A percentile compares a stretch with the other conserved stretches of the same genome.
Conservation (phyloP, 305 asterid genomes). For the Vinca major region DNA sequence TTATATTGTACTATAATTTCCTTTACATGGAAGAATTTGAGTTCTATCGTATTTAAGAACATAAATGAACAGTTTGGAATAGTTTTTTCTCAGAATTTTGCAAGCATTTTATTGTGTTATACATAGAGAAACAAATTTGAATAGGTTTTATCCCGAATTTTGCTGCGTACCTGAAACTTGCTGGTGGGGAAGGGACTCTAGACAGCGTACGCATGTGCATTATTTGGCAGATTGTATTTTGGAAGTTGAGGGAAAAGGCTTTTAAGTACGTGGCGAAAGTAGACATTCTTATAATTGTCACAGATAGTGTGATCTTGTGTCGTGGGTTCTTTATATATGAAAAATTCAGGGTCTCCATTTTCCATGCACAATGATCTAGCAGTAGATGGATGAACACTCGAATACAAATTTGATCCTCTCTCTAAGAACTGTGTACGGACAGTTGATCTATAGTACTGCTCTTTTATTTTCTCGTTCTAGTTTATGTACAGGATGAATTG, state of each 20-base stretch:
- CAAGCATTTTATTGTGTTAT: neutral
- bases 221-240: neutral
- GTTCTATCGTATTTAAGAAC: neutral
- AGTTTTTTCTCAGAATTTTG: neutral
- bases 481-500: neutral
- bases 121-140: neutral
- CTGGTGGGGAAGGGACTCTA: neutral
- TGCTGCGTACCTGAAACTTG: neutral
- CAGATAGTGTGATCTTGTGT: neutral
- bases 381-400: neutral
- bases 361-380: neutral
- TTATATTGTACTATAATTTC: constrained; percentile 4
- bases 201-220: neutral
- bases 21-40: neutral
- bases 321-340: too few relatives aligned
- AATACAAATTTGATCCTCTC: neutral
- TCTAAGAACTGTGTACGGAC: neutral
- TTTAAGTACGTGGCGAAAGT: neutral
- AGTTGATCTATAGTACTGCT: neutral
- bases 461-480: neutral
- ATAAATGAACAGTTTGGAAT: neutral
- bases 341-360: neutral
- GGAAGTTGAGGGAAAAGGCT: neutral
- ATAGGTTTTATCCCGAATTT: neutral
- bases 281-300: neutral